Conservation (phyloP, 2,329 filamentous ascomycete genomes). For the Neonectria neomacrospora region DNA sequence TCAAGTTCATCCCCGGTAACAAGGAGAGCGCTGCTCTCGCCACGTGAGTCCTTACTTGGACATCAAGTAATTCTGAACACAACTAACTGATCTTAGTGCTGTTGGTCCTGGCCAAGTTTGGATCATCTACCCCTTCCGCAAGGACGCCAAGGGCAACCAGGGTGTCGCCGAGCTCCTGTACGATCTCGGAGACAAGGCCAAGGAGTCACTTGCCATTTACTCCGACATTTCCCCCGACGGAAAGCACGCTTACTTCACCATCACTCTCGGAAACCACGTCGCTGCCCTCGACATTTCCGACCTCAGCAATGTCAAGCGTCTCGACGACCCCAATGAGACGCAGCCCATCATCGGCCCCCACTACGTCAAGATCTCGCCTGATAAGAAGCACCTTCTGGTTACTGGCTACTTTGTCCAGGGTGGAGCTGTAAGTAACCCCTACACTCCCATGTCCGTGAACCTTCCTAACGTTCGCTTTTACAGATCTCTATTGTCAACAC, state of each 20-base stretch:
- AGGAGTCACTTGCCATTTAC: conserved; percentile 68
- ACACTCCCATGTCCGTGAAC: accelerated
- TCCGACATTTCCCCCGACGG: conserved; percentile 69
- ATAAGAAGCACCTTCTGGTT: conserved; percentile 72
- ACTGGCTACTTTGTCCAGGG: conserved; percentile 75
- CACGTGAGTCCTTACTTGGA: conserved; percentile 49
- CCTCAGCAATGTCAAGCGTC: conserved; percentile 67
- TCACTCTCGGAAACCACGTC: conserved; percentile 71
- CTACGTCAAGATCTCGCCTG: conserved; percentile 72
- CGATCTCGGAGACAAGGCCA: conserved; percentile 66
- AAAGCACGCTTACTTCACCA: conserved; percentile 67
- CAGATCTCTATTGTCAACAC: conserved; percentile 69
- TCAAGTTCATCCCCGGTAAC: conserved; percentile 73
- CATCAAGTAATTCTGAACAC: not conserved
- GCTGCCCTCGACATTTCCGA: conserved; percentile 69
- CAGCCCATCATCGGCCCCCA: conserved; percentile 71
- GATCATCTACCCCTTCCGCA: conserved; percentile 72
- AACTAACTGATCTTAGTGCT: conserved; percentile 49
- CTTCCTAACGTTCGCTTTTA: conserved; percentile 19
- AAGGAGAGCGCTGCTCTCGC: conserved; percentile 67
- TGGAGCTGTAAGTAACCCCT: conserved; percentile 54
- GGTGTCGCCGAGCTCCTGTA: conserved; percentile 68
- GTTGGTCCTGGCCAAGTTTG: conserved; percentile 70
- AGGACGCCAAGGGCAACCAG: conserved; percentile 63
- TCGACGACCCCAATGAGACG: conserved; percentile 67